Base-by-base conservation (phyloP, 2,329 filamentous ascomycete species). In the Trichoderma cornu-damae region DNA sequence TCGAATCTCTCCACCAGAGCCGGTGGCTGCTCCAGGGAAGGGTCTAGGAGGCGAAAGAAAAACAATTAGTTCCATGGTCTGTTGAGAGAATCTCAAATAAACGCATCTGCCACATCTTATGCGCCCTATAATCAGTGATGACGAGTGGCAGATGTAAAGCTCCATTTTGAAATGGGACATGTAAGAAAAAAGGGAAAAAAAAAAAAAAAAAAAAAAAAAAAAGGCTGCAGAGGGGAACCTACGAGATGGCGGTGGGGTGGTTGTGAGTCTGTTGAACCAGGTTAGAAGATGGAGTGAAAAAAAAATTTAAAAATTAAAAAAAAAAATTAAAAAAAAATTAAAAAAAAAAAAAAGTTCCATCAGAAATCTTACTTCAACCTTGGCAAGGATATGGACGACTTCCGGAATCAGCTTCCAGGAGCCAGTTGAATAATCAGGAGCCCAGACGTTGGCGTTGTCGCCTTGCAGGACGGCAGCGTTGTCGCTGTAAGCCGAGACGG, bases 401-500 rank as follows among this genome's bases (percentile, higher is more conserved):
- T 99, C 94, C 66, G 90, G 94, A 18, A 83, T 90, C 60, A 93
- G 83, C 66, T 81, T 88, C 93, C 93, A 99, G 64, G 89, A 87
- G 28, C 92, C 90, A 3, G 89, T 96, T 35, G 85, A 80, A 64
- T 91, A 86, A 67, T 94, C 89, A 4, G 94, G 94, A 1, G 90
- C 88, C 93, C 93, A 97, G 68, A 89, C 72, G 50, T 73, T 67
- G 30, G 72, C 73, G 44, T 68, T 62, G 18, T 75, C 73, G 7
- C 73, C 73, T 58, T 72, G 65, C n/a, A 76, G 61, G 14, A 99
- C 94, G n/a, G 94, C 94, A 24, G 94, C 94, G 69, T 99, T 99
- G 71, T 99, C 94, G 66, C 90, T 96, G 74, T 99, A 99, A 6
- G 94, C 94, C 34, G 91, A 96, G 42, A 97, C 83, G n/a, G 92